These are phyloP conservation scores for Rosa persica DNA, from an alignment of 306 rosid species.

Conservation along the genomic window DNA sequence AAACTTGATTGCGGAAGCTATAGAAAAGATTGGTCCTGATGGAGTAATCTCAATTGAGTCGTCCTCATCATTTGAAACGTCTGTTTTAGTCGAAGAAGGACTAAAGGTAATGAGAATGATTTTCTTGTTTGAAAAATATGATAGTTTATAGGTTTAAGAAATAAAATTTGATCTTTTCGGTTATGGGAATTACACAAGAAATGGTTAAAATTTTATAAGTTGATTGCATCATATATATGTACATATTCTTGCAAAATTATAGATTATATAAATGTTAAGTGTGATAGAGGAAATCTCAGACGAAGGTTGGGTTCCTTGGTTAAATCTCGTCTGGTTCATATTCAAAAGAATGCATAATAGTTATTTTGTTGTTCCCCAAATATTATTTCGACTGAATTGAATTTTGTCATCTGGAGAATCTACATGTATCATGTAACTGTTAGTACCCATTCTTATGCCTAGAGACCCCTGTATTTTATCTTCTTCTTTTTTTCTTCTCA, in stretches of 20 bases:
- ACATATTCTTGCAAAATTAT: background rate
- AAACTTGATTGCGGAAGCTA: conserved; percentile 79
- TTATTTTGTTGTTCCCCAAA: conserved; percentile 8
- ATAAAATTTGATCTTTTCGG: background rate
- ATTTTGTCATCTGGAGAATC: background rate
- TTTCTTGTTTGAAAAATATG: background rate
- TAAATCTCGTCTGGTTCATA: background rate
- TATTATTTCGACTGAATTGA: background rate
- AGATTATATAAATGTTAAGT: background rate
- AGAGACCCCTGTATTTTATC: background rate
- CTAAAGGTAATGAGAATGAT: conserved; percentile 62
- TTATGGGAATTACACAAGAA: background rate
- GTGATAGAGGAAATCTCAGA: background rate
- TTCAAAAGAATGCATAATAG: background rate
- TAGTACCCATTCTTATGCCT: background rate
- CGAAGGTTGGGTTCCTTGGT: background rate
- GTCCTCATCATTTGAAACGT: conserved; percentile 80
- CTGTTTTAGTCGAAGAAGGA: conserved; percentile 85
- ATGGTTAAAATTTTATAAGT: background rate
- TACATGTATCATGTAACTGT: conserved; percentile 2
- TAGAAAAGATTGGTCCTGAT: conserved; percentile 87
- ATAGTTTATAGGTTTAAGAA: background rate
- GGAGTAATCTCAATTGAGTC: conserved; percentile 85
- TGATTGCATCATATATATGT: background rate
- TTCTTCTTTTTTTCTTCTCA: conserved; percentile 17